Base-by-base conservation (phyloP, 495 filamentous ascomycete genomes). In the Rhypophila decipiens region DNA sequence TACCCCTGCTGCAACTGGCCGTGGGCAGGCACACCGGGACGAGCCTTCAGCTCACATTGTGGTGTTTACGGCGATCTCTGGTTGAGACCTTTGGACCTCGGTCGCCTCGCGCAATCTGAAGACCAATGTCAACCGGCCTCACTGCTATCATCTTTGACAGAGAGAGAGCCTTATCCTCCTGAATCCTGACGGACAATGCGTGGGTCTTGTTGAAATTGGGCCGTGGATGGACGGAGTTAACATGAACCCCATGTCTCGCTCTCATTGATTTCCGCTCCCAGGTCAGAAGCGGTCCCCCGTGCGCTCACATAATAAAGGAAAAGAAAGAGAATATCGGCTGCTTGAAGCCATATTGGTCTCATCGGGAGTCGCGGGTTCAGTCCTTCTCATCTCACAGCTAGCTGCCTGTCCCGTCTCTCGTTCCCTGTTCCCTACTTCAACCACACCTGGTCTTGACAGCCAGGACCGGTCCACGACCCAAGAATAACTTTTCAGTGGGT, bases 311-410 rank as follows among this genome's bases (percentile, higher is more conserved):
- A n/a, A n/a, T n/a, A n/a, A n/a, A n/a, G n/a, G n/a, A n/a, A n/a
- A n/a, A n/a, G n/a, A n/a, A n/a, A n/a, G n/a, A n/a, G n/a, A n/a
- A n/a, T n/a, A n/a, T 39, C 44, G 34, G 15, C 35, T 47, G 24
- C 23, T 39, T 15, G 13, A 17, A 36, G 18, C 43, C 27, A 44
- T 50, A 51, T 55, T 54, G 53, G 44, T 53, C 46, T 51, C 44
- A 49, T 47, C 44, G 44, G 49, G 44, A 48, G 41, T 20, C 47
- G 37, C 33, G 29, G 29, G 24, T 45, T 38, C 39, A 42, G 15
- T 31, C 39, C 39, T 22, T n/a, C 20, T 33, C 39, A 42, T 43
- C 19, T 38, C 22, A 24, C 24, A 36, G 12, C 34, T 21, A 15
- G 29, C 18, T 29, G 18, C 21, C 15, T 31, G 27, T 12, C 20